Conservation (phyloP, 257 asterid species). For the Solanum verrucosum region DNA sequence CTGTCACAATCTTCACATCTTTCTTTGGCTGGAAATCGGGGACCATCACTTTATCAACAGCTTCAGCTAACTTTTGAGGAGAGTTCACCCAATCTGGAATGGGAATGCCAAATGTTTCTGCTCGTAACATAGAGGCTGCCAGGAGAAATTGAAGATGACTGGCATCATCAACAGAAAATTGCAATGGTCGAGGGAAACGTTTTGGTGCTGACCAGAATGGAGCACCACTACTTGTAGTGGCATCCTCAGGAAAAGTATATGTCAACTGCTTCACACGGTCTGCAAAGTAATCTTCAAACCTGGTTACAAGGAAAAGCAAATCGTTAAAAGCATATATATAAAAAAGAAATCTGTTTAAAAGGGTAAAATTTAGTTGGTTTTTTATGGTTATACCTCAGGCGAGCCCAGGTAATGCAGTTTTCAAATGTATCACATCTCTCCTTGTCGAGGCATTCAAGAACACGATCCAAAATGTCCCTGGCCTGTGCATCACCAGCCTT, state of each 20-base stretch:
- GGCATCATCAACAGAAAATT: constrained; percentile 53
- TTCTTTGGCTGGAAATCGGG: constrained; percentile 67
- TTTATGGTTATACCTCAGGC: constrained; percentile 15
- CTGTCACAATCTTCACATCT: constrained; percentile 70
- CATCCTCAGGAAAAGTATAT: constrained; percentile 85
- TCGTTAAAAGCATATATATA: constrained; percentile 6
- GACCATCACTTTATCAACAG: constrained; percentile 47
- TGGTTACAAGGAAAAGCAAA: constrained; percentile 10
- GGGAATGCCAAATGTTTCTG: constrained; percentile 75
- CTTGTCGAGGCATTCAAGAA: constrained; percentile 68
- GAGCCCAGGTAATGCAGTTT: constrained; percentile 83
- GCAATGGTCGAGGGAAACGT: constrained; percentile 72
- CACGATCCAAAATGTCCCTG: constrained; percentile 79
- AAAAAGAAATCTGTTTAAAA: neutral
- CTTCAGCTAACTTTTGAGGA: constrained; percentile 60
- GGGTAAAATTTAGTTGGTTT: constrained; percentile 24
- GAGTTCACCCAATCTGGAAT: constrained; percentile 75
- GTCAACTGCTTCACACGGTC: constrained; percentile 82
- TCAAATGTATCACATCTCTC: constrained; percentile 76
- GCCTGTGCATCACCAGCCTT: constrained; percentile 97
- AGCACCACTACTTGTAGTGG: constrained; percentile 82
- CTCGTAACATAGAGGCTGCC: constrained; percentile 78
- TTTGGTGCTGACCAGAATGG: constrained; percentile 99
- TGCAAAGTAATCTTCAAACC: constrained; percentile 87
- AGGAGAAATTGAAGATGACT: constrained; percentile 80